Percentiles rank a stretch among this genome's conserved stretches.
Conservation (phyloP, 2,329 filamentous ascomycete species). For the Nothophoma quercina region DNA sequence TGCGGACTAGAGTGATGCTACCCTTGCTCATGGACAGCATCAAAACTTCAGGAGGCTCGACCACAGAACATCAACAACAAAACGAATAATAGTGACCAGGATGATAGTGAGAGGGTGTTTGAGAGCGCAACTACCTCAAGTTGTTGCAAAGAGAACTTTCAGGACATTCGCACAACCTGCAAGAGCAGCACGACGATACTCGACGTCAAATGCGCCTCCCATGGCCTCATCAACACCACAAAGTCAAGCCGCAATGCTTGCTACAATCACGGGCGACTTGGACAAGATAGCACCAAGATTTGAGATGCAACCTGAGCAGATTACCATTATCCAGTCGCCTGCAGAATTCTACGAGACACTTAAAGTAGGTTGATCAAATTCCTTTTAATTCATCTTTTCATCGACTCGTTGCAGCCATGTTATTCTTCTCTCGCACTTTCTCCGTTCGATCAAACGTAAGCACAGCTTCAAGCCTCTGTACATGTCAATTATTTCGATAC, state of each 20-base stretch:
- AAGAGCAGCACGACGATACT: conserved; percentile 39
- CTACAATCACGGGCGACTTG: conserved; percentile 73
- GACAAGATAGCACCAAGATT: conserved; percentile 93
- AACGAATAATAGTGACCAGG: conserved; percentile 8
- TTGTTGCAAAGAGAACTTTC: conserved; percentile 25
- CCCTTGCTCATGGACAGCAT: conserved; percentile 28
- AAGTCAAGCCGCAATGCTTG: conserved; percentile 63
- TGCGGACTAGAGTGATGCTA: conserved; percentile 8
- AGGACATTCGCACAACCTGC: conserved; percentile 21
- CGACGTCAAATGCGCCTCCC: conserved; percentile 39
- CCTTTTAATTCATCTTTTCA: background rate
- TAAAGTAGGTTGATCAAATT: conserved; percentile 66
- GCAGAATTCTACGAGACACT: conserved; percentile 90
- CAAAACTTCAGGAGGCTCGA: conserved; percentile 36
- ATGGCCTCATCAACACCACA: conserved; percentile 42
- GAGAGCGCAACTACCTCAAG: conserved; percentile 33
- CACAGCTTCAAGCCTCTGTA: no score
- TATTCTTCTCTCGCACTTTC: background rate
- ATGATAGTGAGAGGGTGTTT: conserved; percentile 48
- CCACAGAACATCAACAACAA: conserved; percentile 3
- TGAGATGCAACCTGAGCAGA: conserved; percentile 79
- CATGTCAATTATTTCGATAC: no score
- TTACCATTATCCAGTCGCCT: conserved; percentile 80
- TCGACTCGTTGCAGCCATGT: background rate
- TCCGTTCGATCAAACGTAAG: no score